phyloP scores from a whole-genome alignment of 306 rosid species.

The Vigna hirtella region DNA sequence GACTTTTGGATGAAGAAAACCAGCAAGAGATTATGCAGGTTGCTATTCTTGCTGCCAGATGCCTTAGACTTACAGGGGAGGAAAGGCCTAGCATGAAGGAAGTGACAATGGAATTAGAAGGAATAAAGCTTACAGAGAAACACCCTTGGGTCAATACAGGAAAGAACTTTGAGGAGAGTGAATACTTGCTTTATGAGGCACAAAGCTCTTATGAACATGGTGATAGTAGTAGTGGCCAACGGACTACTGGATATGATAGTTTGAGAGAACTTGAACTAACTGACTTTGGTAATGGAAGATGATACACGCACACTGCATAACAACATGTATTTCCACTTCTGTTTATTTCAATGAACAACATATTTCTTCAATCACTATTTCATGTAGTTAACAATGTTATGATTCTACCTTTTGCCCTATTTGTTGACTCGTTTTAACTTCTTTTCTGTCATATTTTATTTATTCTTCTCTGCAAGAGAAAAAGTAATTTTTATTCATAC shows the following conservation, averaged over 20 bases:
- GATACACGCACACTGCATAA: not conserved
- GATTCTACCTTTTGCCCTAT: no score
- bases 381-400: no score
- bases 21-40: not conserved
- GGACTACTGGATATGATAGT: no score
- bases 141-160: not conserved
- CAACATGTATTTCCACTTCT: not conserved
- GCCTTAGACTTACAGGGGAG: not conserved
- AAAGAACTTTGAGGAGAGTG: not conserved
- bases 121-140: not conserved
- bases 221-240: not conserved
- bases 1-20: not conserved
- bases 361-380: no score
- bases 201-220: slow-evolving; percentile 1
- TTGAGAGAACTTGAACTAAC: not conserved
- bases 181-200: not conserved
- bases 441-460: no score
- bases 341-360: not conserved
- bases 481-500: no score
- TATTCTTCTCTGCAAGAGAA: no score
- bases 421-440: no score
- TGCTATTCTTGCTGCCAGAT: not conserved
- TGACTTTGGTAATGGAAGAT: slow-evolving; percentile 25
- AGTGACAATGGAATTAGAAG: not conserved
- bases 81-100: slow-evolving; percentile 31